These are phyloP conservation scores for Neofusicoccum parvum DNA, from an alignment of 2,329 filamentous ascomycete species.

Conservation along the genomic window DNA sequence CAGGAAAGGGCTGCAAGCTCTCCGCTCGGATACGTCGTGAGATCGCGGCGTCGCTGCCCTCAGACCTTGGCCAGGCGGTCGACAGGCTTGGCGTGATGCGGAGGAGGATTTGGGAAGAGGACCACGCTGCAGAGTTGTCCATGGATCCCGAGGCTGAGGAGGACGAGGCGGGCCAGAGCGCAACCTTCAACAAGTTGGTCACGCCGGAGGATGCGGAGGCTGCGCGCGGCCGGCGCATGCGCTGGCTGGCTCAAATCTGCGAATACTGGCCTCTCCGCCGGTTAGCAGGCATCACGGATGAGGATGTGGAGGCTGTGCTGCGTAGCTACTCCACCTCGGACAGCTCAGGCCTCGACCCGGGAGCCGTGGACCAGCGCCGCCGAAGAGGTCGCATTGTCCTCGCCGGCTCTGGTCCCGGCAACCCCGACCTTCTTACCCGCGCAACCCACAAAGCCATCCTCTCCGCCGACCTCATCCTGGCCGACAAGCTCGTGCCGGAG, in stretches of 20 bases:
- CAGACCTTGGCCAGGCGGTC: constrained; percentile 74
- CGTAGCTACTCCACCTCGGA: constrained; percentile 62
- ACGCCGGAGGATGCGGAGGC: constrained; percentile 72
- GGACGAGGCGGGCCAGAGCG: constrained; percentile 71
- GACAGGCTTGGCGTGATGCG: constrained; percentile 67
- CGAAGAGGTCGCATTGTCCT: constrained; percentile 74
- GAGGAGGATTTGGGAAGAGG: constrained; percentile 45
- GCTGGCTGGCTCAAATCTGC: constrained; percentile 94
- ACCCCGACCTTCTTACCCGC: constrained; percentile 86
- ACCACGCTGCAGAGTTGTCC: constrained; percentile 54
- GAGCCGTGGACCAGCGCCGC: constrained; percentile 31
- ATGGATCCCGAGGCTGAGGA: constrained; percentile 53
- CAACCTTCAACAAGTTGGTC: constrained; percentile 83
- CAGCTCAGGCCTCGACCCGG: constrained; percentile 32
- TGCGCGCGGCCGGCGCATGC: constrained; percentile 77
- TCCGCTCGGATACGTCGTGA: constrained; percentile 87
- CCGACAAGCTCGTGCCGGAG: constrained; percentile 83
- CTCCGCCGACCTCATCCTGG: constrained; percentile 75
- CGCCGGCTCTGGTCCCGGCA: constrained; percentile 88
- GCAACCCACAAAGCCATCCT: constrained; percentile 77
- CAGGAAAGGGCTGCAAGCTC: constrained; percentile 90
- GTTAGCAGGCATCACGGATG: constrained; percentile 76
- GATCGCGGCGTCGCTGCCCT: constrained; percentile 77
- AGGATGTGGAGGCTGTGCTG: constrained; percentile 77
- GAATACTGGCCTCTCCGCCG: constrained; percentile 95